These are phyloP conservation scores for Cladophialophora bantiana DNA, from an alignment of 2,329 filamentous ascomycete species.

Conservation along the genomic window DNA sequence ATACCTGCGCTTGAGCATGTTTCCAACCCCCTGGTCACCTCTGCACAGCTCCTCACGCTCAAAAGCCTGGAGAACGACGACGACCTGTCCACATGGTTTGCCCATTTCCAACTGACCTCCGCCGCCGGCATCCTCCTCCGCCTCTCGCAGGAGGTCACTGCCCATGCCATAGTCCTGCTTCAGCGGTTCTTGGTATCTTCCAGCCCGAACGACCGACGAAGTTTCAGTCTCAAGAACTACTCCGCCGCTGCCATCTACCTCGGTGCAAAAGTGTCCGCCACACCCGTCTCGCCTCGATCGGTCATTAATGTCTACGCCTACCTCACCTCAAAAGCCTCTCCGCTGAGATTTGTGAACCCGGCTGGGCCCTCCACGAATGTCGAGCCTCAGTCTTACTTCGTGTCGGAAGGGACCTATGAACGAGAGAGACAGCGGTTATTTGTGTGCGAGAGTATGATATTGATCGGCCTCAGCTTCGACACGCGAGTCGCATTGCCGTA, in stretches of 20 bases:
- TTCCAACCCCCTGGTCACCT: conserved; percentile 55
- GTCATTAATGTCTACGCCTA: conserved; percentile 86
- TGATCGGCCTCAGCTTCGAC: conserved; percentile 79
- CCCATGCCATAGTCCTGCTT: conserved; percentile 82
- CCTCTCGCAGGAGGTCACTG: conserved; percentile 83
- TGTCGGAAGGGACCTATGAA: conserved; percentile 76
- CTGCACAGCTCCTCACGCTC: conserved; percentile 51
- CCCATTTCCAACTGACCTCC: conserved; percentile 55
- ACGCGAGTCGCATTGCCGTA: conserved; percentile 87
- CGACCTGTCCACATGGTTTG: conserved; percentile 54
- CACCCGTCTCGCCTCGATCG: conserved; percentile 77
- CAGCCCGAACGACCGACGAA: conserved; percentile 20
- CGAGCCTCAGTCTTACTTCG: conserved; percentile 67
- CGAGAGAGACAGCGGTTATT: conserved; percentile 70
- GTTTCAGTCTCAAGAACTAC: conserved; percentile 65
- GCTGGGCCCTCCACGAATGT: conserved; percentile 36
- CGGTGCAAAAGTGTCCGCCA: conserved; percentile 79
- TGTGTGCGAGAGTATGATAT: conserved; percentile 76
- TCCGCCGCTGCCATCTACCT: conserved; percentile 84
- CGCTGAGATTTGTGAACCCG: conserved; percentile 55
- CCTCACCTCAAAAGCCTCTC: conserved; percentile 67
- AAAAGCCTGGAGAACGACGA: conserved; percentile 43
- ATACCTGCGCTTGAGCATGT: conserved; percentile 26
- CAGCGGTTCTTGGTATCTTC: conserved; percentile 62
- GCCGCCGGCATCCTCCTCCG: conserved; percentile 72